Evolutionary conservation across 768 basidiomycete genomes (phyloP), one percentile per base, ranked within the genome.

Genomic region (Russula foetens): DNA sequence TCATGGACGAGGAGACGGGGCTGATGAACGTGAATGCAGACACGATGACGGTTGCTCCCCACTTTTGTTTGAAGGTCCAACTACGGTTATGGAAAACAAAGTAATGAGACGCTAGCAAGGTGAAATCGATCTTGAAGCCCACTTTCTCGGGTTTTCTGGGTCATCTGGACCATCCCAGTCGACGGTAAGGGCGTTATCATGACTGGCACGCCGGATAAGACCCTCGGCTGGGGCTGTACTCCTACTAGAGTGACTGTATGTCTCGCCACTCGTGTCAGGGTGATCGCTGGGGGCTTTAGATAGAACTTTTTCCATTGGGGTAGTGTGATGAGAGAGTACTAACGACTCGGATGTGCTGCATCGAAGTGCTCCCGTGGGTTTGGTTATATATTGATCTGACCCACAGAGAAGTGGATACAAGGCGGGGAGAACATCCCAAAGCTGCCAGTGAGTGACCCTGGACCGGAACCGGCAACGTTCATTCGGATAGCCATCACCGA

Each of bases 1-100:
- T 74, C 83, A 88, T 88, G 4, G 86, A 81, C 4, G 89, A 91
- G 0, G 87, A 83, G 0, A 90, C 75, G 0, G 87, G 84, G 2
- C 74, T 75, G 23, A 86, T 84, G 66, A 86, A 85, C 0, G 85
- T 85, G 67, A 85, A 88, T 0, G 75, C 73, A 0, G 86, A 85
- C 0, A 86, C 79, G 21, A 85, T 75, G 15, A 78, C 62, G 0
- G 81, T 85, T 0, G 80, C 81, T 0, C 75, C 35, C 63, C 56
- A 64, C 49, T 64, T 64, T 56, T 53, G 28, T 26, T n/a, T 35
- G 23, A 58, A 44, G 33, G 5, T 41, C 60, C 63, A 64, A 54
- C 63, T 64, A 21, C 47, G 41, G 26, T 26, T 14, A 29, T 31
- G 23, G 19, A 17, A 29, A 14, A 49, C 31, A 17, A 29, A 14